phyloP scores from a whole-genome alignment of 2,329 filamentous ascomycete genomes.

The Aspergillus japonicus region DNA sequence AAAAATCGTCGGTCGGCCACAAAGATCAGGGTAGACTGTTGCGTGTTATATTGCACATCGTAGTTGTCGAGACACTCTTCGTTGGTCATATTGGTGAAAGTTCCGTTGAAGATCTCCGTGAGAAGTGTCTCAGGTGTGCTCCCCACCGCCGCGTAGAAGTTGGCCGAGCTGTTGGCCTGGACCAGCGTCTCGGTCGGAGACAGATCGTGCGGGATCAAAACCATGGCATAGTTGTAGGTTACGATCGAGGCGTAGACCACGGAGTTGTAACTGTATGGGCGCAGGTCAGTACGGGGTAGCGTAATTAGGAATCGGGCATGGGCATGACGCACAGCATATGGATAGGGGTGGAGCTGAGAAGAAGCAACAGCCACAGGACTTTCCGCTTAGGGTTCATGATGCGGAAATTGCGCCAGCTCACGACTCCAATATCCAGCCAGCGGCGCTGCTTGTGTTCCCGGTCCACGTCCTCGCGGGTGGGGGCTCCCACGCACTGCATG shows the following conservation, averaged over 20 bases:
- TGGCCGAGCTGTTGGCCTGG: not conserved
- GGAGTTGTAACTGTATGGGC: not conserved
- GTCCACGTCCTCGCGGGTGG: constrained; percentile 33
- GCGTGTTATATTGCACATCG: constrained; percentile 7
- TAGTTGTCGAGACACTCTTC: constrained; percentile 6
- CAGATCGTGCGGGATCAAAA: not conserved
- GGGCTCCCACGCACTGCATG: constrained; percentile 37
- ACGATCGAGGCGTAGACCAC: not conserved
- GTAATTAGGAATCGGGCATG: too few relatives aligned
- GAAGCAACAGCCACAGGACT: not conserved
- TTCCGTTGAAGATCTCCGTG: constrained; percentile 5
- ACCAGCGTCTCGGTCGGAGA: not conserved
- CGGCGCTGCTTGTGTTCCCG: constrained; percentile 26
- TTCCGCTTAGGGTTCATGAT: not conserved
- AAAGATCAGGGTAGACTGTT: not conserved
- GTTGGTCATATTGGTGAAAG: not conserved
- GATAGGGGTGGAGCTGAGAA: not conserved
- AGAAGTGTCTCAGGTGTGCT: constrained; percentile 1
- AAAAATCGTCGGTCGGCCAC: constrained; percentile 2
- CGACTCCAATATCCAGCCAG: constrained; percentile 34
- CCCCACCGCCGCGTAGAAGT: not conserved
- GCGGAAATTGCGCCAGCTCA: constrained; percentile 27
- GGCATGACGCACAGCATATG: not conserved
- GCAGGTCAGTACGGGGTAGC: too few relatives aligned
- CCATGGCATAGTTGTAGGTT: not conserved